Conservation (phyloP, 2,329 filamentous ascomycete genomes). For the Penicillium frequentans region DNA sequence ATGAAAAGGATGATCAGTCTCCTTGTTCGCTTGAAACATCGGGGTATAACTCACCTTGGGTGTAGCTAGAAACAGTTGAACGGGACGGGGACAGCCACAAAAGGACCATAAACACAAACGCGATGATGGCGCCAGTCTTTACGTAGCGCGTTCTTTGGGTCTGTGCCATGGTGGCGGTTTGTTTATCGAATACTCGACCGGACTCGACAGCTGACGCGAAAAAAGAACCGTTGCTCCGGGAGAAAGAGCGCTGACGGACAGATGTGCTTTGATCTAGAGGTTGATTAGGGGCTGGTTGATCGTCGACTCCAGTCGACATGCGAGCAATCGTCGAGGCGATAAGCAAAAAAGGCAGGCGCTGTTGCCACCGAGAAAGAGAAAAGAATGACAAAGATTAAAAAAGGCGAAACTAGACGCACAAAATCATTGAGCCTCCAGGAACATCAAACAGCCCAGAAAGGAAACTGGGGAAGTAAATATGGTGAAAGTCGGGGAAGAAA, state of each 20-base stretch:
- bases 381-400: conserved; percentile 26
- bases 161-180: conserved; percentile 58
- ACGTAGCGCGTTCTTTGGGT: conserved; percentile 60
- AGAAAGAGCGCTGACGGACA: conserved; percentile 55
- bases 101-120: conserved; percentile 58
- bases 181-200: conserved; percentile 42
- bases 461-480: conserved; percentile 8
- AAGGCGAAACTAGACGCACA: conserved; percentile 6
- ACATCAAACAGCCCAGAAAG: conserved; percentile 25
- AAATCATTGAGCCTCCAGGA: conserved; percentile 30
- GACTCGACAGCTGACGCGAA: conserved; percentile 50
- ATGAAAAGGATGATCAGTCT: conserved; percentile 2
- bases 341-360: conserved; percentile 20
- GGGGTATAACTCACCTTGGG: conserved; percentile 18
- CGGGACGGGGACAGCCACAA: conserved; percentile 53
- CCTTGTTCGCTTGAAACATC: neutral
- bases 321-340: conserved; percentile 32
- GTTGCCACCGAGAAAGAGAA: conserved; percentile 15
- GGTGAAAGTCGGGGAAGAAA: conserved; percentile 4
- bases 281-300: conserved; percentile 50
- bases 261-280: conserved; percentile 55
- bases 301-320: conserved; percentile 58
- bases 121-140: conserved; percentile 62
- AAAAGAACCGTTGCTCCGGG: conserved; percentile 46
- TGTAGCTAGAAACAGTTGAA: conserved; percentile 22